phyloP scores from a whole-genome alignment of 805 yeast genomes.

The Lipomyces anomalus region DNA sequence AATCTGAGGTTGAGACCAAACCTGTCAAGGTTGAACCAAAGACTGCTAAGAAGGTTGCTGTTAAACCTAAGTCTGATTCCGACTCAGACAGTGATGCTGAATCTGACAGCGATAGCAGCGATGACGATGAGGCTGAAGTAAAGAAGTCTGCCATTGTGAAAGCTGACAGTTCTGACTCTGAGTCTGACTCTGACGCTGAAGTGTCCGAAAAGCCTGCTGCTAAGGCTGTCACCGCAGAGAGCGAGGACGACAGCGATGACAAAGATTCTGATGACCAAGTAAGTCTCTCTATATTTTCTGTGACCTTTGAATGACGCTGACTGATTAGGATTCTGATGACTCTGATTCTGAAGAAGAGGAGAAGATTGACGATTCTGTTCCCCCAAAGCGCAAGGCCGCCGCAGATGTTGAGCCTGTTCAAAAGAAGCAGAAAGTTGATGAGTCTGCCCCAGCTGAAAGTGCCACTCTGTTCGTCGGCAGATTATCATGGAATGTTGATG shows the following conservation, averaged over 20 bases:
- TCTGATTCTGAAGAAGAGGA: slow-evolving; percentile 27
- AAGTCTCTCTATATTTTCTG: slow-evolving; percentile 30
- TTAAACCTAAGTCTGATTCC: slow-evolving; percentile 29
- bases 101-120: slow-evolving; percentile 22
- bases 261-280: no score
- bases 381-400: slow-evolving; percentile 39
- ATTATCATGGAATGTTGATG: slow-evolving; percentile 95
- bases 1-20: slow-evolving; percentile 2
- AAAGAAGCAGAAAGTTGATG: slow-evolving; percentile 49
- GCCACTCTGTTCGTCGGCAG: slow-evolving; percentile 95
- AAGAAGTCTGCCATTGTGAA: slow-evolving; percentile 12
- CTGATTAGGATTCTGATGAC: slow-evolving; percentile 29
- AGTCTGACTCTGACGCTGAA: slow-evolving; percentile 8
- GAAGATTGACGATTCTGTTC: slow-evolving; percentile 16
- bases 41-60: slow-evolving; percentile 30
- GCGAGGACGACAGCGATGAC: slow-evolving; percentile 3
- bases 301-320: slow-evolving; percentile 27
- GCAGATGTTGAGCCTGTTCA: slow-evolving; percentile 41
- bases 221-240: slow-evolving; percentile 26
- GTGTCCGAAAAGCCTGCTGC: slow-evolving; percentile 3
- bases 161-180: slow-evolving; percentile 14
- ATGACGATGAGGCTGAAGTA: no score
- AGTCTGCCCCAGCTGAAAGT: slow-evolving; percentile 49
- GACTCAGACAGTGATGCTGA: slow-evolving; percentile 31
- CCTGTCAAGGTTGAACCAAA: slow-evolving; percentile 12